These are phyloP conservation scores for Hibiscus mutabilis DNA, from an alignment of 345 rosid genomes.

Conservation along the genomic window DNA sequence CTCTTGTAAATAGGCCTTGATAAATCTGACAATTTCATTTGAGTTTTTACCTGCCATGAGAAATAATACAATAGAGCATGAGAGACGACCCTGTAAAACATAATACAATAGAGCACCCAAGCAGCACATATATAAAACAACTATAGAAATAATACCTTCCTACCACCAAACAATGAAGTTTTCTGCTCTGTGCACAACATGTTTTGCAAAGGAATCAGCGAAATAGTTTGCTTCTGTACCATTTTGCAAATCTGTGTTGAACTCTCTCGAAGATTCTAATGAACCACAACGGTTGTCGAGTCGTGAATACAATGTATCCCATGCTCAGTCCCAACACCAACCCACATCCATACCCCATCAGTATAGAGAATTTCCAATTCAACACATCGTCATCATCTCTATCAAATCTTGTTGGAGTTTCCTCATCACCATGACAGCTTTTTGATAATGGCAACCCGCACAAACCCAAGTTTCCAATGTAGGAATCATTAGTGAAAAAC, in stretches of 20 bases:
- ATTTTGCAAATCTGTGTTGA: not conserved
- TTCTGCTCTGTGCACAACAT: not conserved
- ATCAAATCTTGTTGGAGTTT: not conserved
- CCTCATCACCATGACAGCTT: not conserved
- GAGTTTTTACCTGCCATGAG: too few species aligned
- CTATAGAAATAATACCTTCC: too few species aligned
- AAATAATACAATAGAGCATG: too few species aligned
- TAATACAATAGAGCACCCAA: too few species aligned
- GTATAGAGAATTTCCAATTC: not conserved
- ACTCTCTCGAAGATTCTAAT: not conserved
- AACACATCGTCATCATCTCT: not conserved
- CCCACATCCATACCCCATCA: not conserved
- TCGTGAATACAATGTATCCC: not conserved
- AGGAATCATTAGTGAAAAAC: not conserved
- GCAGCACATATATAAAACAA: too few species aligned
- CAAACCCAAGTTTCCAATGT: not conserved
- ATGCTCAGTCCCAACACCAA: not conserved
- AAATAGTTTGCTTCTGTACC: not conserved
- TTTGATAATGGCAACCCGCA: not conserved
- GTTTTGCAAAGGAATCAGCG: not conserved
- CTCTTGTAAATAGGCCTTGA: too few species aligned
- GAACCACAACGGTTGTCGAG: not conserved
- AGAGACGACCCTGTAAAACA: too few species aligned
- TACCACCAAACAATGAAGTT: too few species aligned
- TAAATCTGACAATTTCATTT: too few species aligned